Base-by-base conservation (phyloP, 2,329 filamentous ascomycete genomes). In the Epichloe gansuensis region DNA sequence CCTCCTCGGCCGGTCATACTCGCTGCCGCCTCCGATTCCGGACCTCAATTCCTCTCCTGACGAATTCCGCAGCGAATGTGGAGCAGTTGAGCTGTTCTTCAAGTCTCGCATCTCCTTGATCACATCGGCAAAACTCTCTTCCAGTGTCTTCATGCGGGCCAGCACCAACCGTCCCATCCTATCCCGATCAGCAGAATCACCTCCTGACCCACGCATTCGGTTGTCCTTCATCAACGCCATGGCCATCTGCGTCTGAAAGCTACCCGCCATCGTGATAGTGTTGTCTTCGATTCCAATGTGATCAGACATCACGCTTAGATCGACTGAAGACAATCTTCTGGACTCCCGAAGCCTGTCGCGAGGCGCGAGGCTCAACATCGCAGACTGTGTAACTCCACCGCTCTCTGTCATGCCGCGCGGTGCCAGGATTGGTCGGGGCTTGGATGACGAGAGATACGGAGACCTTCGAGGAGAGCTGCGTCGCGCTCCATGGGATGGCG, bases 61-160 rank as follows among this genome's bases (percentile, higher is more conserved):
- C 8, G 77, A 80, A 57, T 77, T 78, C 49, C 73, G 71, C 31
- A 72, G 69, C 6, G 76, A 76, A 2, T 73, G 70, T 3, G 72
- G 70, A 36, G 67, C 67, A n/a, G 69, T 72, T 34, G 69, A 71
- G 40, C 67, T 70, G 46, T 66, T 68, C 67, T 73, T 79, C 64
- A 79, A 69, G 56, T 81, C 80, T 55, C 86, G 81, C 65, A 95
- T 84, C 66, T 93, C 88, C 56, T 80, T 81, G 52, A 89, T 79
- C n/a, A 95, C 84, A 54, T 95, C 88, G 2, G 85, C 78, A 65
- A 97, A 91, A 13, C 89, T 85, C 67, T 95, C 89, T 65, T 97
- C 90, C 2, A 97, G 75, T 7, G 85, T 91, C 65, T 93, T 93
- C 89, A 96, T 96, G 36, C 89, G 76, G 8, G 89, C 88, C 45